These are phyloP conservation scores for Hsuehochloa calcarea DNA, from an alignment of 176 grass and related monocot genomes.

Conservation along the genomic window DNA sequence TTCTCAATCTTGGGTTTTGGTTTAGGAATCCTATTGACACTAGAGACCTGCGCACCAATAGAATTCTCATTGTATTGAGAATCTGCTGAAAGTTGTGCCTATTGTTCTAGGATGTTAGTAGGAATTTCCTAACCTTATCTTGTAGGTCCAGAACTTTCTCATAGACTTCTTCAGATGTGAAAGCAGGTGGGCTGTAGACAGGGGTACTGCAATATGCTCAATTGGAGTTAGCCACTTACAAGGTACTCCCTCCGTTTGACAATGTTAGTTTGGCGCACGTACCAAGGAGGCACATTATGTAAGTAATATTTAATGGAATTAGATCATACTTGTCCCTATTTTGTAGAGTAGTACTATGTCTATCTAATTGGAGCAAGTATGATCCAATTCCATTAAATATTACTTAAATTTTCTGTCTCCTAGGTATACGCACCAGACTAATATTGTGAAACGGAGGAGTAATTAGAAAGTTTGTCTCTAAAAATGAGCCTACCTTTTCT, in stretches of 20 bases:
- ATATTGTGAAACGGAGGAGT: too few relatives aligned
- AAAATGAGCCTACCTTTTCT: slow-evolving; percentile 69
- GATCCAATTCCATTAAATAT: too few relatives aligned
- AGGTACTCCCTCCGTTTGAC: background rate
- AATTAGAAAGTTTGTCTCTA: background rate
- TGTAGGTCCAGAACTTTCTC: slow-evolving; percentile 70
- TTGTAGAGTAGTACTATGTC: too few relatives aligned
- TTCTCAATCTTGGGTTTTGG: slow-evolving; percentile 96
- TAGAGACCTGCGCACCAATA: slow-evolving; percentile 57
- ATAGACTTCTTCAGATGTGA: slow-evolving; percentile 82
- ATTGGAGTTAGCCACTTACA: slow-evolving; percentile 9
- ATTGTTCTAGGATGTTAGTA: background rate
- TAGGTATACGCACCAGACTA: too few relatives aligned
- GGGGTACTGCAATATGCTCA: slow-evolving; percentile 53
- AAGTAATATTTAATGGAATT: too few relatives aligned
- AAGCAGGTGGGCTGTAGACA: slow-evolving; percentile 50
- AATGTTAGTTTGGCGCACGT: too few relatives aligned
- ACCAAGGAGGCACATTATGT: too few relatives aligned
- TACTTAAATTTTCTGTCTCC: too few relatives aligned
- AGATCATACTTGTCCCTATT: too few relatives aligned
- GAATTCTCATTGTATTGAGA: background rate
- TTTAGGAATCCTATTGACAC: slow-evolving; percentile 89
- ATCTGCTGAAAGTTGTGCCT: background rate
- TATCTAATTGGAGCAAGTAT: too few relatives aligned
- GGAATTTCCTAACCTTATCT: slow-evolving; percentile 62